Evolutionary conservation across 2,329 filamentous ascomycete species (phyloP), one percentile per base, ranked within the genome.

Genomic region (Pseudogymnoascus sp.): DNA sequence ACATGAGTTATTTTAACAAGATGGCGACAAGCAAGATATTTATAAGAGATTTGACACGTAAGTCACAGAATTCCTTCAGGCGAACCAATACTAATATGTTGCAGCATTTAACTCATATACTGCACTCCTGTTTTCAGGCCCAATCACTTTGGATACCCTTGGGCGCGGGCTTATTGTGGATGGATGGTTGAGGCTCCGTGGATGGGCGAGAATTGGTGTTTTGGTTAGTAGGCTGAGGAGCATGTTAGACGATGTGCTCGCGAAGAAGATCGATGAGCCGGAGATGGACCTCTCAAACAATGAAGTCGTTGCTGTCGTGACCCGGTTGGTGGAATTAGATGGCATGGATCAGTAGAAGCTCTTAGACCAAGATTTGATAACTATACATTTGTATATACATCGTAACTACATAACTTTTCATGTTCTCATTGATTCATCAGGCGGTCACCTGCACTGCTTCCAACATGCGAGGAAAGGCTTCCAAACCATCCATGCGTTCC

Each of bases 191-290:
- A 75, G 84, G 36, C 77, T 99, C 33, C 83, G 91, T 23, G 94
- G 94, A 0, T 99, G 94, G 94, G 93, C 94, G 1, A 84, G 94
- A 55, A 94, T 99, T 66, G 94, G 93, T 30, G 93, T 97, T 11
- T 75, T 99, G 67, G 88, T 96, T 2, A 90, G 88, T 52, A 81
- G 93, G 65, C 75, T 99, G 67, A 82, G 94, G 66, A 86, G 86
- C 63, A 90, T 97, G 86, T 81, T 99, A 61, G 94, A 99, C 77
- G 85, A 88, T 67, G 80, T 95, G 65, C 83, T 99, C 70, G 89
- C 89, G 63, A 80, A 83, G 67, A 92, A 92, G 75, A 85, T 97
- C 58, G 90, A 92, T 72, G 86, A 90, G 66, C 90, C 90, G 0
- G 81, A 80, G 11, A 72, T 83, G 63, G 84, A 86, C 52, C 72